Evolutionary conservation across 441 rosid genomes (phyloP).

Genomic region (Daphne laureola): DNA sequence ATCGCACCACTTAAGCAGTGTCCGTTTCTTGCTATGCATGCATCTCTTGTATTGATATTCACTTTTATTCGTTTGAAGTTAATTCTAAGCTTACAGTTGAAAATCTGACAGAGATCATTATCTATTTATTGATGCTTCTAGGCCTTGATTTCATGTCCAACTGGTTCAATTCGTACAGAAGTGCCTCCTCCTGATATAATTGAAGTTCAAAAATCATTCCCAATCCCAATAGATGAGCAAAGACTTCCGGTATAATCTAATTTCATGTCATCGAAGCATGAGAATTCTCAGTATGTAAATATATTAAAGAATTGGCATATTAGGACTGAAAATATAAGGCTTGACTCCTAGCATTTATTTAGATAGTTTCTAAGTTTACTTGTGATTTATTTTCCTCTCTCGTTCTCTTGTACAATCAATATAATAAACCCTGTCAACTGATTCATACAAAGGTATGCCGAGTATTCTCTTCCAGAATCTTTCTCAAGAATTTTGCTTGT

Average conservation of each 20-base stretch:
- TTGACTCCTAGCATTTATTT: too few relatives aligned
- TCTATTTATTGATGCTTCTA: conserved; percentile 16
- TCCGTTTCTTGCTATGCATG: background rate
- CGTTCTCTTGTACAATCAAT: too few relatives aligned
- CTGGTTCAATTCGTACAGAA: conserved; percentile 49
- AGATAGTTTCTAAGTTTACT: too few relatives aligned
- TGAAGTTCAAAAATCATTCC: conserved; percentile 52
- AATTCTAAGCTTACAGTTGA: background rate
- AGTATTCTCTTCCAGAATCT: too few relatives aligned
- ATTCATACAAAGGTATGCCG: too few relatives aligned
- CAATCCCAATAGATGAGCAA: conserved; percentile 39
- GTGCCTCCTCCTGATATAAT: conserved; percentile 44
- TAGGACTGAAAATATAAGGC: too few relatives aligned
- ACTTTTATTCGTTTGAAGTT: background rate
- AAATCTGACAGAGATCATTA: background rate
- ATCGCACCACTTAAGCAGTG: background rate
- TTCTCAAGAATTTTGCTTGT: too few relatives aligned
- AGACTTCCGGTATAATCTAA: conserved; percentile 37
- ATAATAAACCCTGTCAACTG: too few relatives aligned
- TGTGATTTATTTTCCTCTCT: too few relatives aligned
- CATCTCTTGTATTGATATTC: background rate
- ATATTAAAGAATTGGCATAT: too few relatives aligned
- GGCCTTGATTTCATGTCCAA: conserved; percentile 62
- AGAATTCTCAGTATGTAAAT: background rate
- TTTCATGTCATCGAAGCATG: conserved; percentile 1